phyloP scores from a whole-genome alignment of 1,139 yeast species.

The Yamadazyma songkhlaensis region DNA sequence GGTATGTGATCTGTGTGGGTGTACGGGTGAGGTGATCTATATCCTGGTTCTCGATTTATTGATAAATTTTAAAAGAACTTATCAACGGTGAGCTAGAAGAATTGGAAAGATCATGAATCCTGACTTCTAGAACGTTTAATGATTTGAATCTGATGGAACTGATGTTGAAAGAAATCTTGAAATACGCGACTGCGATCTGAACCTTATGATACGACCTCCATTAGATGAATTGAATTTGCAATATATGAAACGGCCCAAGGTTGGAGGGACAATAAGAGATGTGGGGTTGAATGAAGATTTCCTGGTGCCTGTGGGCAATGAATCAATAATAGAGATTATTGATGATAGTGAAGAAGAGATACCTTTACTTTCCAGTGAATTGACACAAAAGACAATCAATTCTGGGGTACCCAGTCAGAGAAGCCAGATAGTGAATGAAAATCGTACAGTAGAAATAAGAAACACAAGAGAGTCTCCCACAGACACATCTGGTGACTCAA shows the following conservation, averaged over 20 bases:
- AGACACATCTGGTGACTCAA: too few relatives aligned
- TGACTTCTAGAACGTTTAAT: constrained; percentile 1
- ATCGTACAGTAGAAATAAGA: too few relatives aligned
- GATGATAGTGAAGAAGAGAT: constrained; percentile 9
- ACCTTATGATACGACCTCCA: constrained; percentile 2
- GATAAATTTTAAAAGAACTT: too few relatives aligned
- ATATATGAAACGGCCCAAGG: constrained; percentile 1
- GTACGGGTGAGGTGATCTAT: constrained; percentile 4
- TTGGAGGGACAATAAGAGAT: background rate
- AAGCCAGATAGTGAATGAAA: background rate
- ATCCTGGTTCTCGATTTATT: too few relatives aligned
- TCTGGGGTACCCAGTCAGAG: background rate
- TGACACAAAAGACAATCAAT: background rate
- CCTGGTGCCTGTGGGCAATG: too few relatives aligned
- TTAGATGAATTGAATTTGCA: constrained; percentile 8
- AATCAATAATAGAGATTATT: background rate
- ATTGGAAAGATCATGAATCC: too few relatives aligned
- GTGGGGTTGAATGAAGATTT: too few relatives aligned
- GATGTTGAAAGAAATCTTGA: constrained; percentile 1
- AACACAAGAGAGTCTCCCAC: too few relatives aligned
- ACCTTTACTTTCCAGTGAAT: constrained; percentile 7
- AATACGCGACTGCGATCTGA: background rate
- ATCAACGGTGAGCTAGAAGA: too few relatives aligned
- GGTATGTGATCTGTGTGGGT: constrained; percentile 4
- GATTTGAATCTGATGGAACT: constrained; percentile 2